Base-by-base conservation (phyloP, 352 stramenopile genomes). In the Plasmopara halstedii region DNA sequence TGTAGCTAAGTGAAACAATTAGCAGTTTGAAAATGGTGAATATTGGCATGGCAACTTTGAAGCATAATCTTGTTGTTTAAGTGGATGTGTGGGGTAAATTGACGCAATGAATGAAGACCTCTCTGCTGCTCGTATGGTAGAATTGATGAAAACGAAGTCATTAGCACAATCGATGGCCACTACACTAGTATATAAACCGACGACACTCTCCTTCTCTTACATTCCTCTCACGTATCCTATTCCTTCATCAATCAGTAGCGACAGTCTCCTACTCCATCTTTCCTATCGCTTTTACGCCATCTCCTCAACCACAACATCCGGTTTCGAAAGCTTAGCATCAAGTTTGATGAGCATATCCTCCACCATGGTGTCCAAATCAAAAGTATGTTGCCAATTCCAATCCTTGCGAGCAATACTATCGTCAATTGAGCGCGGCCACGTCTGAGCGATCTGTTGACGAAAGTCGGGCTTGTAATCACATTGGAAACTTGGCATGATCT, bases 391-490 rank as follows among this genome's bases (percentile, higher is more conserved):
- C 88, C 88, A 97, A 32, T 64, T 55, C 87, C 87, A 96, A 51
- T 97, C 85, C 44, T 75, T 69, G 21, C 84, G 73, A 7, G 88
- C 85, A 6, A 71, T 64, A 26, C 55, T 73, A 54, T 96, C 84
- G 50, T 97, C 84, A 4, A 97, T 62, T 17, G 78, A 88, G 26
- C 73, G 62, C 3, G 88, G 88, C 88, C 88, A 97, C 13, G 87
- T 95, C 54, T 94, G 81, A 23, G 88, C 88, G 49, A 97, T 97
- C 40, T 86, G 56, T 67, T 97, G 87, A 33, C 88, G 72, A 55
- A 93, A 95, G 57, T 96, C 88, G 0, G 86, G 85, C 49, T 73
- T 71, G 64, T 95, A 96, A 37, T 70, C 62, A 42, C 94, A 94
- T 59, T 85, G 55, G 62, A 96, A 96, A 53, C 56, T 64, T 18